phyloP scores from a whole-genome alignment of 2,329 filamentous ascomycete genomes.

The Ceratocystiopsis sp. region DNA sequence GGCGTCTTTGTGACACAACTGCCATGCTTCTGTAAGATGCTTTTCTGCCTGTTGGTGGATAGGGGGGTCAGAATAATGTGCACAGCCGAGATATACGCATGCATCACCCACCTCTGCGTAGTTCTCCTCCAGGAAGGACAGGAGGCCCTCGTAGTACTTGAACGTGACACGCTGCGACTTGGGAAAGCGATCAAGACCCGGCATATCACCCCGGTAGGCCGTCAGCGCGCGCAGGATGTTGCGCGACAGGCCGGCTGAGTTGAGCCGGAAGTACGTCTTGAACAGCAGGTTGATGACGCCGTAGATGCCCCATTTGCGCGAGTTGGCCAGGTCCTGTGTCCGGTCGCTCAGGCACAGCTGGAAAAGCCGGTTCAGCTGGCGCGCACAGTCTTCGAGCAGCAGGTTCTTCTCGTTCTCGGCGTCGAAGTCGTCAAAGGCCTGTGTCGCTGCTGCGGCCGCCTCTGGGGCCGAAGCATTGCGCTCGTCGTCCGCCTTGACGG shows the following conservation, averaged over 20 bases:
- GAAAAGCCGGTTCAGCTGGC: constrained; percentile 84
- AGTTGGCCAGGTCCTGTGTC: constrained; percentile 56
- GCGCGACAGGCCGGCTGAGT: constrained; percentile 74
- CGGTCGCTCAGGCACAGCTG: constrained; percentile 78
- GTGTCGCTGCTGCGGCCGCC: constrained; percentile 16
- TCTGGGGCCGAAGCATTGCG: constrained; percentile 20
- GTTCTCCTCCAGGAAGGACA: constrained; percentile 89
- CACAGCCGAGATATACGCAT: not conserved
- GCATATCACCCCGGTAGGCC: constrained; percentile 66
- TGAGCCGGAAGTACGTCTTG: constrained; percentile 96
- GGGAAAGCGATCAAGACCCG: constrained; percentile 61
- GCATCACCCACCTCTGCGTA: constrained; percentile 48
- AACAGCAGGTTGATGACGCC: constrained; percentile 88
- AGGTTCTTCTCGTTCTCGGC: constrained; percentile 61
- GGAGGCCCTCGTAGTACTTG: constrained; percentile 86
- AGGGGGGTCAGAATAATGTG: not conserved
- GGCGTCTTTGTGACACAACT: constrained; percentile 58
- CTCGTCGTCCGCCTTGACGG: constrained; percentile 76
- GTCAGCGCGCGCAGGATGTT: constrained; percentile 74
- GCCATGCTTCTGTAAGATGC: constrained; percentile 64
- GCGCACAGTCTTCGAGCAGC: constrained; percentile 77
- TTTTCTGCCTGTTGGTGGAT: constrained; percentile 46
- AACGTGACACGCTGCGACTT: constrained; percentile 87
- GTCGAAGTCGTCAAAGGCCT: constrained; percentile 60
- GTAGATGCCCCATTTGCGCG: constrained; percentile 96